Evolutionary conservation across 1,139 yeast genomes (phyloP), one percentile per base, ranked within the genome.

Genomic region (Pichia sp.): DNA sequence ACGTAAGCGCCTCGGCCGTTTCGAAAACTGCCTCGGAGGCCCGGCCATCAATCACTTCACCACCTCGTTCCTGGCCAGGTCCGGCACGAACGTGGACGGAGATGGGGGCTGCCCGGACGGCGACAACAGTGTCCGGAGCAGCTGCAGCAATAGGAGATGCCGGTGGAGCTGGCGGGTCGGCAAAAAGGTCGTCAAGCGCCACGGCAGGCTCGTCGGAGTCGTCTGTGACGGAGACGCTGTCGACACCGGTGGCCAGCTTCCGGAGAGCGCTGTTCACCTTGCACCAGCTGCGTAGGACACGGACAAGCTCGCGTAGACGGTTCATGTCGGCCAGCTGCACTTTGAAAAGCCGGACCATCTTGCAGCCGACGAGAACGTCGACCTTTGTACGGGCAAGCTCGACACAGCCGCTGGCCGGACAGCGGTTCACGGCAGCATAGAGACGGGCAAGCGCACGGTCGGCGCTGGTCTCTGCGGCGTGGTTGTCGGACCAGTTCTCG

Each of bases 261-360:
- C 55, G 40, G 15, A 54, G 23, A 5, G 52, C 55, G 8, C 49
- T 50, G 8, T 53, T 52, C n/a, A 53, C 29, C 32, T 52, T 52
- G 44, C 63, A 60, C 67, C 67, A 66, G 44, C 53, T 64, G n/a
- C 69, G 55, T 30, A 66, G 49, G 1, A 55, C 56, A 23, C 54
- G 50, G 3, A 64, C 52, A 19, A 65, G 44, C 5, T 50, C 46
- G 29, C 54, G 48, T n/a, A 66, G 56, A 36, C 56, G 57, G 7
- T 58, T 59, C 32, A 64, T 45, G 43, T 59, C 56, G 10, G 50
- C 54, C 36, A 65, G 54, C 49, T 59, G 62, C 36, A 65, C 49
- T 46, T 66, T 66, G 42, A 60, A 61, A 13, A 66, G 45, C 45
- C 62, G 60, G 43, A 64, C 58, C 52, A 66, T 60, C 34, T 60